Evolutionary conservation across 73 alveolate genomes (phyloP).

Genomic region (Tetrahymena malaccensis): DNA sequence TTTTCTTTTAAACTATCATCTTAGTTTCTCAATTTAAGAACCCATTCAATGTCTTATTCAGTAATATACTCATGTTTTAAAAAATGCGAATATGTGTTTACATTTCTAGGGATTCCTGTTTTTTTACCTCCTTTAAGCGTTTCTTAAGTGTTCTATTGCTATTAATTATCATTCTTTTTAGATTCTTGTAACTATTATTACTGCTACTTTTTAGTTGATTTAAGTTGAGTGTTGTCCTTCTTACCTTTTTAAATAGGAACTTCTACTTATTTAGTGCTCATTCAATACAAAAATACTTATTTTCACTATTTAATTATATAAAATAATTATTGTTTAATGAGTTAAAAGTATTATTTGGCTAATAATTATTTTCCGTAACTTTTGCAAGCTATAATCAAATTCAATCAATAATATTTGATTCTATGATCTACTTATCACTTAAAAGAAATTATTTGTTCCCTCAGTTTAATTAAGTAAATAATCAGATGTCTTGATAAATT

Average conservation of each 20-base stretch:
- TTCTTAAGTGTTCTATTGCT: neutral
- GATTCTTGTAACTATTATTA: neutral
- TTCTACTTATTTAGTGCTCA: neutral
- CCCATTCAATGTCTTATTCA: slow-evolving; percentile 44
- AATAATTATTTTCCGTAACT: neutral
- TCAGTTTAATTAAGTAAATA: neutral
- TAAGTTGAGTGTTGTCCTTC: neutral
- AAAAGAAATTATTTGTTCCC: neutral
- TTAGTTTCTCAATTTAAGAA: slow-evolving; percentile 19
- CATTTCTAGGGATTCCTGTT: slow-evolving; percentile 33
- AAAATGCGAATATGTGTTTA: slow-evolving; percentile 27
- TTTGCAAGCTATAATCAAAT: neutral
- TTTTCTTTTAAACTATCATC: slow-evolving; percentile 17
- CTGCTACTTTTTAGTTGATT: neutral
- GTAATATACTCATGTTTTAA: slow-evolving; percentile 24
- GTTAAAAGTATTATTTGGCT: neutral
- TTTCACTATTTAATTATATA: neutral
- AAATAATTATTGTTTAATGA: neutral
- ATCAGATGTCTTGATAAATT: neutral
- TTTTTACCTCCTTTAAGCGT: neutral
- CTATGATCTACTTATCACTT: neutral
- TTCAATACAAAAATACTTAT: neutral
- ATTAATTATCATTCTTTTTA: neutral
- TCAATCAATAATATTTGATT: neutral
- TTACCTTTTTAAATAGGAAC: neutral